Percentiles rank a stretch among this genome's conserved stretches.
These are phyloP conservation scores for Saraca asoca DNA, from an alignment of 331 rosid species.

Conservation along the genomic window DNA sequence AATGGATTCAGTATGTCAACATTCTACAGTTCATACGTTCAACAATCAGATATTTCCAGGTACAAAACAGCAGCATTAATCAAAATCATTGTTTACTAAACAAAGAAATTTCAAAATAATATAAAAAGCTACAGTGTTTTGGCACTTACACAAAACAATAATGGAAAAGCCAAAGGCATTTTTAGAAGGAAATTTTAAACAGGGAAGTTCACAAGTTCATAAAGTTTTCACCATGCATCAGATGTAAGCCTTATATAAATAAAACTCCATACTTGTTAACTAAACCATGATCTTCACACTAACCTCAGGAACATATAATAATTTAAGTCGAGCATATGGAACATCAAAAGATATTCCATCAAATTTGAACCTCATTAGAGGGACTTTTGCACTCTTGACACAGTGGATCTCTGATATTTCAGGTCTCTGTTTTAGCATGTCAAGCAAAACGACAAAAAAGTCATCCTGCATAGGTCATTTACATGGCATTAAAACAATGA, in stretches of 20 bases:
- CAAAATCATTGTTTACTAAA: conserved; percentile 18
- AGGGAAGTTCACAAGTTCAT: conserved; percentile 14
- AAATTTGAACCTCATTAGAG: conserved; percentile 47
- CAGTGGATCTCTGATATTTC: conserved; percentile 47
- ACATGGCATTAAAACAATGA: conserved; percentile 5
- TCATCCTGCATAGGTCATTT: conserved; percentile 42
- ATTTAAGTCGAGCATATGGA: conserved; percentile 43
- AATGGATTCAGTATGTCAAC: conserved; percentile 51
- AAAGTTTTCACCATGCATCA: conserved; percentile 8
- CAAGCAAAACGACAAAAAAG: conserved; percentile 42
- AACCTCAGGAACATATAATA: conserved; percentile 52
- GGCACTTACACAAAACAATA: conserved; percentile 2
- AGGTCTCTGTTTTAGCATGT: conserved; percentile 43
- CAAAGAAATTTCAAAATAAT: conserved; percentile 17
- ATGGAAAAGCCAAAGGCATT: conserved; percentile 25
- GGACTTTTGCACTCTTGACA: conserved; percentile 54
- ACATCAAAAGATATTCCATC: conserved; percentile 52
- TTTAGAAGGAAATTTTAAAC: conserved; percentile 3
- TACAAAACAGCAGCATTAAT: background rate
- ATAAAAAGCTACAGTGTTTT: background rate
- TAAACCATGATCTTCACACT: conserved; percentile 21
- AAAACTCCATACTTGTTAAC: background rate
- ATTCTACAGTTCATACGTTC: conserved; percentile 29
- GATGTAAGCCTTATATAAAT: background rate
- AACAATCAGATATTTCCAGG: conserved; percentile 8